These are phyloP conservation scores for Lagenaria siceraria DNA, from an alignment of 306 rosid species.

Conservation along the genomic window DNA sequence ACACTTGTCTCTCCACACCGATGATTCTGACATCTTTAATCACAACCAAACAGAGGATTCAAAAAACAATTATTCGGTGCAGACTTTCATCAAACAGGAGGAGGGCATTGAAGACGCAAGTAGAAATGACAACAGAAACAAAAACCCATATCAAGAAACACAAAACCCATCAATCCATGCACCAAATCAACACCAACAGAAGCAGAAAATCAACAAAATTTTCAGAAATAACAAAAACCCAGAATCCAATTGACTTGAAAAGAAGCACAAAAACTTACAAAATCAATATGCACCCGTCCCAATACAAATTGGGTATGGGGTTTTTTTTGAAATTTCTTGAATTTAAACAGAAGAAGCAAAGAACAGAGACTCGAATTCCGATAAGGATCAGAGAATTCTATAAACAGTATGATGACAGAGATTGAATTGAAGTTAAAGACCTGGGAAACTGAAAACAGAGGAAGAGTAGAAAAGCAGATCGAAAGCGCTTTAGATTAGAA, in stretches of 20 bases:
- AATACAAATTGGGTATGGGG: conserved; percentile 10
- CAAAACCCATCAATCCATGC: conserved; percentile 13
- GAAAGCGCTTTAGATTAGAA: conserved; percentile 37
- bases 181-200: conserved; percentile 5
- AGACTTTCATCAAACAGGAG: neutral
- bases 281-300: conserved; percentile 13
- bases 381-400: conserved; percentile 8
- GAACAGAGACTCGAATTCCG: conserved; percentile 4
- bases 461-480: conserved; percentile 12
- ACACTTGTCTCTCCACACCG: neutral
- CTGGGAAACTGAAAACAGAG: conserved; percentile 17
- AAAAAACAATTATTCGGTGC: neutral
- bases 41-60: conserved; percentile 6
- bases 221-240: conserved; percentile 9
- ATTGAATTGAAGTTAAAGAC: conserved; percentile 4
- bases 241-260: conserved; percentile 14
- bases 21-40: neutral
- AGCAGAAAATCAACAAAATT: conserved; percentile 12
- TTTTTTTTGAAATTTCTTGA: neutral
- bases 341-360: neutral
- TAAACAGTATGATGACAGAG: conserved; percentile 18
- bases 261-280: conserved; percentile 8
- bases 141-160: conserved; percentile 16
- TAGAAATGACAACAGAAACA: conserved; percentile 4
- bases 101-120: neutral